A percentile compares a stretch with the other conserved stretches of the same genome.
These are phyloP conservation scores for Gamarada debralockiae DNA, from an alignment of 495 filamentous ascomycete genomes.

Conservation along the genomic window DNA sequence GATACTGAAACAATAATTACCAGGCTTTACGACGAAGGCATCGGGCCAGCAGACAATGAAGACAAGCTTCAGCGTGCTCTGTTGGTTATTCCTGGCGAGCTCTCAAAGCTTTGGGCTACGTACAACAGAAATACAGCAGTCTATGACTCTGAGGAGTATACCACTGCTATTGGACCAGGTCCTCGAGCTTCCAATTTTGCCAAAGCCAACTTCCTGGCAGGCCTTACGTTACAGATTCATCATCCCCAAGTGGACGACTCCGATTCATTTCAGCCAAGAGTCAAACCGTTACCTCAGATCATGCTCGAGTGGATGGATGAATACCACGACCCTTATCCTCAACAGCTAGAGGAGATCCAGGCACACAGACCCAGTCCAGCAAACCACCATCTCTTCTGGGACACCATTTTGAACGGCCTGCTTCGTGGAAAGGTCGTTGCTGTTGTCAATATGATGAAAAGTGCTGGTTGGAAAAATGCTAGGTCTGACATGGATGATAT, in stretches of 20 bases:
- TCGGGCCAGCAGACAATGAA: slow-evolving; percentile 47
- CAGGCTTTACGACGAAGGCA: slow-evolving; percentile 53
- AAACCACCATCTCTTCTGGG: slow-evolving; percentile 74
- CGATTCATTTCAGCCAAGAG: slow-evolving; percentile 19
- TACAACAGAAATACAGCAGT: slow-evolving; percentile 41
- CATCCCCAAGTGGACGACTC: slow-evolving; percentile 48
- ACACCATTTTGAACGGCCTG: slow-evolving; percentile 60
- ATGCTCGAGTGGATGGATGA: slow-evolving; percentile 75
- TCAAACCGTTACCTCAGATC: slow-evolving; percentile 60
- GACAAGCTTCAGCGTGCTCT: slow-evolving; percentile 51
- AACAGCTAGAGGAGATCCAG: slow-evolving; percentile 56
- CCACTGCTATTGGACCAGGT: slow-evolving; percentile 59
- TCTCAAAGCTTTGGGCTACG: slow-evolving; percentile 56
- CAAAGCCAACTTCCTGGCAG: slow-evolving; percentile 71
- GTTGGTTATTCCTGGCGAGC: slow-evolving; percentile 47
- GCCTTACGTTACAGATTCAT: slow-evolving; percentile 68
- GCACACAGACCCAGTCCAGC: slow-evolving; percentile 65
- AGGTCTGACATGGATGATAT: slow-evolving; percentile 53
- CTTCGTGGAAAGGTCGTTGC: slow-evolving; percentile 67
- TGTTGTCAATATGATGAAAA: slow-evolving; percentile 57
- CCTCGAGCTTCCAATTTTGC: slow-evolving; percentile 52
- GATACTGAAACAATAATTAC: slow-evolving; percentile 49
- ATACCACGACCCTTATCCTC: slow-evolving; percentile 58
- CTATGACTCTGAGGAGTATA: slow-evolving; percentile 45
- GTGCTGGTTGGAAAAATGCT: slow-evolving; percentile 72